Percentiles rank a stretch among this genome's conserved stretches.
phyloP scores from a whole-genome alignment of 176 grass and related monocot genomes.

The Ensete glaucum region DNA sequence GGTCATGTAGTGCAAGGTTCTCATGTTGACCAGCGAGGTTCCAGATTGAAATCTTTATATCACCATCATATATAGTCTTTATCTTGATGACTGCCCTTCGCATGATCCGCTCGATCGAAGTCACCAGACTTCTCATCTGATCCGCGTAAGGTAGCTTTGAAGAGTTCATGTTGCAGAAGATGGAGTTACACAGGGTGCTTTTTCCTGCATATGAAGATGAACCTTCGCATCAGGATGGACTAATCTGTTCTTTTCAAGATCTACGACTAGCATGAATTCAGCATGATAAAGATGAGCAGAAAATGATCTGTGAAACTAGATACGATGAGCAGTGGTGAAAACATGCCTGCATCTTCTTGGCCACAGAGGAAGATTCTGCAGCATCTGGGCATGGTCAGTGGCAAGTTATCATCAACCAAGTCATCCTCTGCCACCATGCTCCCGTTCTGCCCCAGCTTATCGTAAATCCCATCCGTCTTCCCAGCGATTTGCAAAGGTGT shows the following conservation, averaged over 20 bases:
- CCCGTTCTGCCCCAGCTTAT: conserved; percentile 86
- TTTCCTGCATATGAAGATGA: conserved; percentile 54
- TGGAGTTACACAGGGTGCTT: conserved; percentile 58
- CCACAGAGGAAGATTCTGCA: conserved; percentile 66
- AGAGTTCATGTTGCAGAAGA: conserved; percentile 56
- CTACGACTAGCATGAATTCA: background rate
- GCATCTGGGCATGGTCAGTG: conserved; percentile 43
- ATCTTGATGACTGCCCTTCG: conserved; percentile 38
- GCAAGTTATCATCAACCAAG: conserved; percentile 43
- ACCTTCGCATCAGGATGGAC: background rate
- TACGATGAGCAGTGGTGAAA: background rate
- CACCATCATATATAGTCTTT: conserved; percentile 50
- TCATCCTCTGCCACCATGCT: conserved; percentile 45
- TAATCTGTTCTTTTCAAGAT: background rate
- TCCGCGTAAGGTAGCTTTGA: conserved; percentile 36
- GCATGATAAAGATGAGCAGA: too few species aligned
- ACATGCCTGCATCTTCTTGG: conserved; percentile 53
- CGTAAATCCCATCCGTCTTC: conserved; percentile 52
- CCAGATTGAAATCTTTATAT: conserved; percentile 66
- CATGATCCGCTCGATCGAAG: conserved; percentile 53
- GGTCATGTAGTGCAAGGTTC: conserved; percentile 44
- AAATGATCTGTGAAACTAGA: background rate
- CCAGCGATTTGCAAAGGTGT: conserved; percentile 73
- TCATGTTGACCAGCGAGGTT: conserved; percentile 55
- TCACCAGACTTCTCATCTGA: conserved; percentile 35